Evolutionary conservation across 345 rosid species (phyloP), one percentile per base, ranked within the genome.

Genomic region (Linum trigynum): DNA sequence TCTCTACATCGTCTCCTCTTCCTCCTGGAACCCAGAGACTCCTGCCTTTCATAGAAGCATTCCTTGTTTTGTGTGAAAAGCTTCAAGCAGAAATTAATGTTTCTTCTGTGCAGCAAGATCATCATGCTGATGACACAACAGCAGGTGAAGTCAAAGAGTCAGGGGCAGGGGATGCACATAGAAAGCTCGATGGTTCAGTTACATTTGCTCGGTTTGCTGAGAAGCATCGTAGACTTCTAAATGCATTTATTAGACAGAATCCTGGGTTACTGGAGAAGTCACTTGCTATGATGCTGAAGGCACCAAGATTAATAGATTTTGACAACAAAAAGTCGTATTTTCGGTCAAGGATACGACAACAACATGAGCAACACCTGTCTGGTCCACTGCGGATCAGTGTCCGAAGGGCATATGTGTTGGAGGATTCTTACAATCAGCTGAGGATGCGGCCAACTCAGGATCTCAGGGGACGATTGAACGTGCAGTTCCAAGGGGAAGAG

Each of bases 401-500:
- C 57, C 83, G 96, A 57, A 86, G 98, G 35, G 91, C 97, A 53
- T 90, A 92, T 80, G 90, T 90, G 62, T 78, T 92, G 84, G 98
- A 92, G 82, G 97, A 92, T 77, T 92, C 98, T 1, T 92, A 90
- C 81, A 90, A 92, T 80, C 97, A 92, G 82, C 79, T 92, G 75
- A 83, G 98, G 38, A 86, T 92, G 97, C 87, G 96, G 61, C 80
- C 98, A 71, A 82, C 74, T 55, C 96, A 77, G 72, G 98, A 92
- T 79, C 79, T 92, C 69, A 92, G 79, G 77, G 98, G 98, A 74
- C 86, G 97, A 59, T 71, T 90, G 71, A 92, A 90, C 39, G 97
- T 92, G 71, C 96, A 88, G 71, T 92, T 92, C 77, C 98, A 92
- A 79, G 97, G 97, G 71, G 98, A 92, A 71, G 98, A 92, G 77